phyloP scores from a whole-genome alignment of 2,329 filamentous ascomycete species.

The Escovopsis weberi region DNA sequence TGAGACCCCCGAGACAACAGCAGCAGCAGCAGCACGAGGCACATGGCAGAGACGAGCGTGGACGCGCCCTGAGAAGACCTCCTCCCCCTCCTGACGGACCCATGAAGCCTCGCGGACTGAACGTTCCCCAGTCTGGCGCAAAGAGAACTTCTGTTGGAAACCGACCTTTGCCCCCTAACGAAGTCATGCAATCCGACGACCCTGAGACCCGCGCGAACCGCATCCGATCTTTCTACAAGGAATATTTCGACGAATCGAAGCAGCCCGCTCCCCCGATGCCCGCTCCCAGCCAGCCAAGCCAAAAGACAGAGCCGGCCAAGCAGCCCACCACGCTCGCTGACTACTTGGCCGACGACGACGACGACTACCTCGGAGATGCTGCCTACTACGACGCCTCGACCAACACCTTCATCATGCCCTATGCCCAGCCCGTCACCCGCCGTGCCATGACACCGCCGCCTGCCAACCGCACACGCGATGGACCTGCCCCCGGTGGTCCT shows the following conservation, averaged over 20 bases:
- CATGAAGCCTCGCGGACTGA: constrained; percentile 24
- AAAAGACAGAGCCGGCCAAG: constrained; percentile 10
- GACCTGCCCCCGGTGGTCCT: constrained; percentile 14
- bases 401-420: constrained; percentile 65
- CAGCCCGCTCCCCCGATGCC: constrained; percentile 27
- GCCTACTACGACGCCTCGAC: constrained; percentile 51
- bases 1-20: constrained; percentile 17
- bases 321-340: constrained; percentile 13
- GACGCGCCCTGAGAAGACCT: constrained; percentile 19
- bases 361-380: constrained; percentile 52
- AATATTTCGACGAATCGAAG: constrained; percentile 88
- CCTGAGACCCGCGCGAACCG: constrained; percentile 90
- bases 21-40: constrained; percentile 18
- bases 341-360: constrained; percentile 66
- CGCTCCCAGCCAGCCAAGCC: constrained; percentile 16
- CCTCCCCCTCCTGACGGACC: neutral
- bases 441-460: constrained; percentile 95
- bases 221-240: constrained; percentile 97
- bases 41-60: constrained; percentile 18
- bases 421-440: constrained; percentile 69
- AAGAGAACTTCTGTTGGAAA: constrained; percentile 55
- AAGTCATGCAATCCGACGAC: constrained; percentile 67
- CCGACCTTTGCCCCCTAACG: constrained; percentile 76
- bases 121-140: constrained; percentile 38
- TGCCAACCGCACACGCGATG: constrained; percentile 30